Evolutionary conservation across 2,329 filamentous ascomycete genomes (phyloP).

Genomic region (Rhinocladiella mackenziei): DNA sequence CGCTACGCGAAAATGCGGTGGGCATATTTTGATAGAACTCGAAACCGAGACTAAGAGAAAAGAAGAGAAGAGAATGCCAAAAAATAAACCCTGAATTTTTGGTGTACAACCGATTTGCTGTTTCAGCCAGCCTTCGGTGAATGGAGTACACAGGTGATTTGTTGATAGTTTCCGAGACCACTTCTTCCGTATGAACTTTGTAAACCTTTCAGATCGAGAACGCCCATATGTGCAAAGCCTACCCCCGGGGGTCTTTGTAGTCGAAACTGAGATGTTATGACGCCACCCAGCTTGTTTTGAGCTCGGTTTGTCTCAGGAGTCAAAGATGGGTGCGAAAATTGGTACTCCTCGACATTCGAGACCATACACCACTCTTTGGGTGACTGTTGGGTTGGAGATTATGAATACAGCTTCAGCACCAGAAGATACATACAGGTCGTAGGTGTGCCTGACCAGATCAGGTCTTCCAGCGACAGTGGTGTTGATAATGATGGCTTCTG

Average conservation of each 20-base stretch:
- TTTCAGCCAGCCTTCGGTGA: too few relatives aligned
- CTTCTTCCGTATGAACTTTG: background rate
- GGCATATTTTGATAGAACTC: too few relatives aligned
- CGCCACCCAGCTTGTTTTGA: too few relatives aligned
- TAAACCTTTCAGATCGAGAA: background rate
- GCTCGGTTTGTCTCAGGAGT: slow-evolving; percentile 46
- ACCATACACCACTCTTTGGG: slow-evolving; percentile 64
- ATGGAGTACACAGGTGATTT: too few relatives aligned
- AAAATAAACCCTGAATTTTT: too few relatives aligned
- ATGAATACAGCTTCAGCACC: slow-evolving; percentile 66
- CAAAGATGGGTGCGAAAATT: slow-evolving; percentile 71
- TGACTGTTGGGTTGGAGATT: slow-evolving; percentile 66
- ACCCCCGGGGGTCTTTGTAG: too few relatives aligned
- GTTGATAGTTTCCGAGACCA: too few relatives aligned
- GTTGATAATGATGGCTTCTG: slow-evolving; percentile 63
- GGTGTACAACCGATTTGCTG: too few relatives aligned
- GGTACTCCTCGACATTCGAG: slow-evolving; percentile 63
- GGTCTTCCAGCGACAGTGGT: slow-evolving; percentile 57
- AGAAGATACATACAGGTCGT: slow-evolving; percentile 46
- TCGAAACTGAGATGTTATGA: background rate
- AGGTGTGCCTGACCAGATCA: slow-evolving; percentile 57
- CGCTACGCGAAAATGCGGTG: too few relatives aligned
- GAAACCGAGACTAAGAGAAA: too few relatives aligned
- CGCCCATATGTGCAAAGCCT: slow-evolving; percentile 1
- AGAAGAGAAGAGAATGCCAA: too few relatives aligned